These are phyloP conservation scores for Magnolia changhungtana DNA, from an alignment of 164 flowering plant genomes.

Conservation along the genomic window DNA sequence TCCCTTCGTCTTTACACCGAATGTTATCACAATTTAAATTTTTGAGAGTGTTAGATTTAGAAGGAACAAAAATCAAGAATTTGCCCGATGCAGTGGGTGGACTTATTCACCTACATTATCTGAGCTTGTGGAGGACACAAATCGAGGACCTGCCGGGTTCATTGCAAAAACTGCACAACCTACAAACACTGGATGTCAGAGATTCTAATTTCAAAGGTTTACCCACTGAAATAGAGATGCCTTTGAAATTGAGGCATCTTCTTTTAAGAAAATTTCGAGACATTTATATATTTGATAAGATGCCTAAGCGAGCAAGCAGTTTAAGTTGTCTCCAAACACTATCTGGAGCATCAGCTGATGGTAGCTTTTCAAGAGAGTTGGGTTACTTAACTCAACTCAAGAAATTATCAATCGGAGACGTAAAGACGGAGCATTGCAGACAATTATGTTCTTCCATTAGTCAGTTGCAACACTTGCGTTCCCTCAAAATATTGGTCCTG, in stretches of 20 bases:
- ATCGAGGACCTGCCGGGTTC: conserved; percentile 29
- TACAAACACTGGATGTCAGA: conserved; percentile 40
- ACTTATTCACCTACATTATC: conserved; percentile 31
- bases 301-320: conserved; percentile 17
- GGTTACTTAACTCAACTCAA: background rate
- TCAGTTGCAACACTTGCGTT: background rate
- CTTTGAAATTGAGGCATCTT: conserved; percentile 33
- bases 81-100: conserved; percentile 21
- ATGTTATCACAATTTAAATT: conserved; percentile 15
- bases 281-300: background rate
- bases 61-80: conserved; percentile 19
- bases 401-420: conserved; percentile 18
- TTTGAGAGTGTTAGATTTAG: conserved; percentile 33
- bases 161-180: conserved; percentile 29
- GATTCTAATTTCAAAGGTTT: conserved; percentile 24
- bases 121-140: conserved; percentile 20
- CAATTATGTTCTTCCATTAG: conserved; percentile 4
- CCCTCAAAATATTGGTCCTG: background rate
- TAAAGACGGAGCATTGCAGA: conserved; percentile 11
- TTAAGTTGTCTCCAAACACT: conserved; percentile 26
- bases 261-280: conserved; percentile 4
- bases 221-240: conserved; percentile 24
- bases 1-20: conserved; percentile 4
- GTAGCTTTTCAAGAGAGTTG: conserved; percentile 18
- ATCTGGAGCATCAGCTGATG: conserved; percentile 4